Evolutionary conservation across 2,329 filamentous ascomycete genomes (phyloP), one percentile per base, ranked within the genome.

Genomic region (Grosmannia serpens): DNA sequence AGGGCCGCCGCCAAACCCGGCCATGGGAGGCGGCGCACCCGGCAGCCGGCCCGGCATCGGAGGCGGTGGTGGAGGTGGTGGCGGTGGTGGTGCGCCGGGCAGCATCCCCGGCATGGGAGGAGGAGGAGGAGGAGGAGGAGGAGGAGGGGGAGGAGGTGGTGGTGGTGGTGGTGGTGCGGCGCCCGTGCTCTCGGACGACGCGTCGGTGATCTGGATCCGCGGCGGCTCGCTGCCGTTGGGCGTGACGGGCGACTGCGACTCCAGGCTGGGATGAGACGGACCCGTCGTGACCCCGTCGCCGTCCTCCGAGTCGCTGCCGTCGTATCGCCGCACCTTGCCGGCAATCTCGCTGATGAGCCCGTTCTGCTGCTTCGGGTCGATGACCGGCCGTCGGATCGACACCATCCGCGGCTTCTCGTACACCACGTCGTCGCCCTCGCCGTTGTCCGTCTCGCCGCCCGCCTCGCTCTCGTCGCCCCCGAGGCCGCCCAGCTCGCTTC

Each of bases 351-450:
- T 77, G 78, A 75, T 79, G 73, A 76, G 86, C 67, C 74, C 92
- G 70, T 68, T 84, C 75, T 77, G 84, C 75, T 75, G 86, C 78
- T 76, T 90, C 71, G 72, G 81, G 64, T 83, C 78, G 65, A 83
- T 74, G 38, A 78, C 73, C 13, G 90, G 89, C 62, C 89, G 82
- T 69, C 83, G 86, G 72, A 92, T 83, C 70, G 94, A 82, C 59
- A 96, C 82, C 55, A 96, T 74, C 58, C 86, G 82, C 46, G 91
- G 88, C 71, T 86, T 92, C 73, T 91, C 89, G 63, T 86, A 88
- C 27, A 92, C 72, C 47, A 85, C 77, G 31, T 79, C 83, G 35
- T 49, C 61, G 53, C 59, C 60, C 80, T 74, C 73, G 22, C 78
- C 78, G n/a, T 72, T 10, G 29, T 10, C 29, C 29, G 4, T 10